These are phyloP conservation scores for Sclerotinia borealis DNA, from an alignment of 2,329 filamentous ascomycete genomes.

Conservation along the genomic window DNA sequence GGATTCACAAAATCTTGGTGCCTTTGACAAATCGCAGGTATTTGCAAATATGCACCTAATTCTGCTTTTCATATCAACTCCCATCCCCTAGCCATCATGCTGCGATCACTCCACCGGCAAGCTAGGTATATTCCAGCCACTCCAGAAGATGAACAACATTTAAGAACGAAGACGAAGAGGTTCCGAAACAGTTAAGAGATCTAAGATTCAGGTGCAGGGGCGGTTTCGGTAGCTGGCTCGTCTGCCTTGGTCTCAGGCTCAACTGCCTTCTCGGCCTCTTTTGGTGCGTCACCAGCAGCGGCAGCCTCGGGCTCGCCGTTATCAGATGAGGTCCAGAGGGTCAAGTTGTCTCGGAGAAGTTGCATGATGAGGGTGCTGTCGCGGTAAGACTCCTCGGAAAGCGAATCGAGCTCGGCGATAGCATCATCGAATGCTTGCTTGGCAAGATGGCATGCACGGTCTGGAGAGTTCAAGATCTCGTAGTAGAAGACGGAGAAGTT, in stretches of 20 bases:
- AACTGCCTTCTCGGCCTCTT: conserved; percentile 52
- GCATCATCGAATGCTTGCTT: conserved; percentile 99
- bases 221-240: conserved; percentile 28
- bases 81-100: conserved; percentile 31
- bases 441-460: conserved; percentile 94
- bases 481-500: conserved; percentile 99
- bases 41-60: conserved; percentile 29
- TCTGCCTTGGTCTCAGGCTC: conserved; percentile 42
- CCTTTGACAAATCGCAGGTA: conserved; percentile 32
- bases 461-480: conserved; percentile 97
- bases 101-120: conserved; percentile 32
- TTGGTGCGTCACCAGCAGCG: conserved; percentile 50
- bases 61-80: conserved; percentile 35
- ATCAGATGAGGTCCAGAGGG: conserved; percentile 95
- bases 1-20: conserved; percentile 32
- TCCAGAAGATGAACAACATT: conserved; percentile 32
- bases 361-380: conserved; percentile 99
- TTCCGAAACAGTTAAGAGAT: conserved; percentile 31
- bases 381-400: conserved; percentile 97
- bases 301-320: conserved; percentile 66
- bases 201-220: conserved; percentile 50
- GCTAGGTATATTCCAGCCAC: conserved; percentile 28
- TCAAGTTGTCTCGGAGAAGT: conserved; percentile 95
- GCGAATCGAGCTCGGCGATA: conserved; percentile 92
- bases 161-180: conserved; percentile 37